A percentile compares a stretch with the other conserved stretches of the same genome.
These are phyloP conservation scores for Erysimum pusillum DNA, from an alignment of 441 rosid genomes.

Conservation along the genomic window DNA sequence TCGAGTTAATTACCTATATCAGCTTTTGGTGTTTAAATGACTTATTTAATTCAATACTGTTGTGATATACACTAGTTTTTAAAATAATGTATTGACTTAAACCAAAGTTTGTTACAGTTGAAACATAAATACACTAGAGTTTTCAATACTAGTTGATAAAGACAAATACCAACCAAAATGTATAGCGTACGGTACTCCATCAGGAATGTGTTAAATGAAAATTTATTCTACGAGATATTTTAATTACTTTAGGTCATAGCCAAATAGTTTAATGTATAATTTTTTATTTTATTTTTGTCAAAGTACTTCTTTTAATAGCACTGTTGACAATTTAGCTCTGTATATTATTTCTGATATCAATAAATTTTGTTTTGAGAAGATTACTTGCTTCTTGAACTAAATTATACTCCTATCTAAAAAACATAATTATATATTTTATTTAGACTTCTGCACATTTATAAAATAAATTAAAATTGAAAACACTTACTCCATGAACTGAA, in stretches of 20 bases:
- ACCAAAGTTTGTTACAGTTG: slow-evolving; percentile 12
- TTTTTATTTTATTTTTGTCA: no score
- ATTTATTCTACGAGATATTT: slow-evolving; percentile 16
- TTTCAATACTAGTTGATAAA: slow-evolving; percentile 32
- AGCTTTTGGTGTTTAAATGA: background rate
- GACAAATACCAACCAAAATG: slow-evolving; percentile 39
- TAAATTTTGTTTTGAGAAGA: background rate
- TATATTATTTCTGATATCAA: no score
- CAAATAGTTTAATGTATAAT: background rate
- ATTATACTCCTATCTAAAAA: background rate
- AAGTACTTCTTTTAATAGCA: no score
- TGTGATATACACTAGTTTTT: background rate
- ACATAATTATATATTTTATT: background rate
- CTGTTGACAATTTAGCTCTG: no score
- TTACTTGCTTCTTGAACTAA: background rate
- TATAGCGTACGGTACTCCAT: background rate
- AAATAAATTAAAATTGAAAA: slow-evolving; percentile 1
- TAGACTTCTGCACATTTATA: background rate
- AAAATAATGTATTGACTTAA: background rate
- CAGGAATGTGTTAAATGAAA: slow-evolving; percentile 14
- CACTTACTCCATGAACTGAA: no score
- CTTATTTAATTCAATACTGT: background rate
- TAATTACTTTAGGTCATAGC: background rate
- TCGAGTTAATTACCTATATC: background rate
- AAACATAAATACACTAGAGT: slow-evolving; percentile 21